A percentile compares a stretch with the other conserved stretches of the same genome.
These are phyloP conservation scores for Melastoma malabathricum DNA, from an alignment of 345 rosid genomes.

Conservation along the genomic window DNA sequence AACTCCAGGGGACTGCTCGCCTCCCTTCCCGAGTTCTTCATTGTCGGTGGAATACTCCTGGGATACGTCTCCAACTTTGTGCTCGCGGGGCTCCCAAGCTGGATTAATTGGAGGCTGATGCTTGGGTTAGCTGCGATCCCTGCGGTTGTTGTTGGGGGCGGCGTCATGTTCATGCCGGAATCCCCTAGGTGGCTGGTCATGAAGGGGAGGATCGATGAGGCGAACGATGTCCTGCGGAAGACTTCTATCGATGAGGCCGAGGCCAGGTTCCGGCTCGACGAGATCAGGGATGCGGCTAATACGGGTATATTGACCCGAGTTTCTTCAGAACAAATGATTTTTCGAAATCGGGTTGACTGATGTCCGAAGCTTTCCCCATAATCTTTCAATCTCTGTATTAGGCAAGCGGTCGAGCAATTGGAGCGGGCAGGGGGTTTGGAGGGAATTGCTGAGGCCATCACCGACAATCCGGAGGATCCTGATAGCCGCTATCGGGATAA, in stretches of 20 bases:
- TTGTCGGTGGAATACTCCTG: constrained; percentile 30
- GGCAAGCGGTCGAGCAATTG: constrained; percentile 8
- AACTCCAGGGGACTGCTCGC: constrained; percentile 38
- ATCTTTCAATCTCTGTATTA: not conserved
- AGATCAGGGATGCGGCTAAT: constrained; percentile 17
- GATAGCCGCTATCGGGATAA: constrained; percentile 32
- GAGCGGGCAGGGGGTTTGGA: constrained; percentile 35
- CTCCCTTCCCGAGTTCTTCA: constrained; percentile 49
- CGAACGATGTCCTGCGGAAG: constrained; percentile 20
- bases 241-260: constrained; percentile 28
- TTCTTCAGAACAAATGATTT: too few relatives aligned
- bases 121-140: constrained; percentile 41
- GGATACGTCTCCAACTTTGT: constrained; percentile 36
- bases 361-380: too few relatives aligned
- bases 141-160: constrained; percentile 15
- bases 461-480: constrained; percentile 25
- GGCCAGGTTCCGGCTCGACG: constrained; percentile 23
- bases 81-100: constrained; percentile 22
- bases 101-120: constrained; percentile 40
- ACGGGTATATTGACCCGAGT: too few relatives aligned
- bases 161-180: constrained; percentile 31
- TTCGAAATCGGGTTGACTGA: too few relatives aligned
- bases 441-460: constrained; percentile 23
- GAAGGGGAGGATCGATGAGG: constrained; percentile 33
- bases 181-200: constrained; percentile 55